Conservation (phyloP, 1,284 basidiomycete species). For the Cryptococcus wingfieldii region DNA sequence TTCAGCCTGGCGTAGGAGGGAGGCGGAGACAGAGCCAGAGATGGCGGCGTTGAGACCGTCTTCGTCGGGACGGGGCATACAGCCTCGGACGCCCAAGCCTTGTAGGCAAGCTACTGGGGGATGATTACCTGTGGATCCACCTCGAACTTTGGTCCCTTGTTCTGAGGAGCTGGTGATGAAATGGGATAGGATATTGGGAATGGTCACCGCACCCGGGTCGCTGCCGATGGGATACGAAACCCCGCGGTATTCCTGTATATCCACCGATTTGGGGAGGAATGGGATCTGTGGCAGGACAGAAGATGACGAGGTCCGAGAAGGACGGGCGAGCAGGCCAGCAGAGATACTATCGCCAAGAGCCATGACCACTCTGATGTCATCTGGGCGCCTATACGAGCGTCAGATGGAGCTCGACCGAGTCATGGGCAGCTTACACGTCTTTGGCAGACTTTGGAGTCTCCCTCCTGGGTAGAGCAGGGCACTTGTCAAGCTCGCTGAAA, state of each 20-base stretch:
- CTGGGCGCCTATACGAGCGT: slow-evolving; percentile 35
- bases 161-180: slow-evolving; percentile 11
- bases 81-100: slow-evolving; percentile 8
- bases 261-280: slow-evolving; percentile 11
- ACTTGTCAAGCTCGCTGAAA: slow-evolving; percentile 16
- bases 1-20: slow-evolving; percentile 34
- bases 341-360: slow-evolving; percentile 50
- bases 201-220: slow-evolving; percentile 40
- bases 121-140: slow-evolving; percentile 29
- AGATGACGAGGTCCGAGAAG: neutral
- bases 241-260: slow-evolving; percentile 45
- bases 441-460: slow-evolving; percentile 9
- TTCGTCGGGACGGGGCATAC: slow-evolving; percentile 18
- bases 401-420: neutral
- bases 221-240: slow-evolving; percentile 46
- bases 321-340: slow-evolving; percentile 42
- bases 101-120: slow-evolving; percentile 19
- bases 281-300: neutral
- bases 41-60: slow-evolving; percentile 44
- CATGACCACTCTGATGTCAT: slow-evolving; percentile 46
- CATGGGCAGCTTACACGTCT: slow-evolving; percentile 26
- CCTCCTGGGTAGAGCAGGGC: slow-evolving; percentile 18
- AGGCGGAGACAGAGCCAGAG: slow-evolving; percentile 28
- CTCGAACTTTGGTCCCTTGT: slow-evolving; percentile 10
- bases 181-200: slow-evolving; percentile 36